These are phyloP conservation scores for Casuarina cunninghamiana DNA, from an alignment of 306 rosid species.

Conservation along the genomic window DNA sequence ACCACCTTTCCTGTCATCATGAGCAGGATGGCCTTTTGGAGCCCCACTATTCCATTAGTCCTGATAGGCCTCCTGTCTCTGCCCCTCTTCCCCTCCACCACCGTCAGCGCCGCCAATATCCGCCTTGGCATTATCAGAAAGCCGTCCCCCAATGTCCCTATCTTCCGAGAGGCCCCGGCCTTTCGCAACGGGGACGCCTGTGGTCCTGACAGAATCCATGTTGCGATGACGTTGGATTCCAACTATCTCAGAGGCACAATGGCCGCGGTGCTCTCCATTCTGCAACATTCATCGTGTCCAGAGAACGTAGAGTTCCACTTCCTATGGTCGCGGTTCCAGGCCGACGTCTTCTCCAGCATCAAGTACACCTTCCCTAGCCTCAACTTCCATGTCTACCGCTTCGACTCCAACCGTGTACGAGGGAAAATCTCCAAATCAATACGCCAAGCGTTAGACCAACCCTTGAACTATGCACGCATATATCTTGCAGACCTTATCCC, in stretches of 20 bases:
- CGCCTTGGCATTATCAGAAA: slow-evolving; percentile 55
- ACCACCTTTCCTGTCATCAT: slow-evolving; percentile 14
- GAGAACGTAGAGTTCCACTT: slow-evolving; percentile 74
- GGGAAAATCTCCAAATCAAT: slow-evolving; percentile 77
- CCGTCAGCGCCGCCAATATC: slow-evolving; percentile 25
- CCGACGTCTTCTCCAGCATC: slow-evolving; percentile 58
- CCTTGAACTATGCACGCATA: slow-evolving; percentile 76
- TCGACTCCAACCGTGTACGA: slow-evolving; percentile 56
- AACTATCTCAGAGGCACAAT: slow-evolving; percentile 82
- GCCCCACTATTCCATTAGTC: slow-evolving; percentile 6
- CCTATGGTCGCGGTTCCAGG: slow-evolving; percentile 63
- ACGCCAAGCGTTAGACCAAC: slow-evolving; percentile 83
- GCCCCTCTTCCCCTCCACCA: slow-evolving; percentile 4
- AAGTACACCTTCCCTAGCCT: slow-evolving; percentile 77
- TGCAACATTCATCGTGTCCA: slow-evolving; percentile 75
- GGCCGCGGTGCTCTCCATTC: slow-evolving; percentile 73
- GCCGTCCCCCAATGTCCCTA: slow-evolving; percentile 36
- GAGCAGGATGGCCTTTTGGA: slow-evolving; percentile 73
- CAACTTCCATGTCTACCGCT: slow-evolving; percentile 64
- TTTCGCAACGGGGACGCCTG: slow-evolving; percentile 64
- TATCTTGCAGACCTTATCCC: slow-evolving; percentile 73
- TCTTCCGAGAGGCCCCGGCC: slow-evolving; percentile 72
- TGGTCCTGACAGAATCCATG: slow-evolving; percentile 49
- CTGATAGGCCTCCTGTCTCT: slow-evolving; percentile 59
- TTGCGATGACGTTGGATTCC: slow-evolving; percentile 81